Conservation (phyloP, 139 green algal genomes). For the Mychonastes homosphaera region DNA sequence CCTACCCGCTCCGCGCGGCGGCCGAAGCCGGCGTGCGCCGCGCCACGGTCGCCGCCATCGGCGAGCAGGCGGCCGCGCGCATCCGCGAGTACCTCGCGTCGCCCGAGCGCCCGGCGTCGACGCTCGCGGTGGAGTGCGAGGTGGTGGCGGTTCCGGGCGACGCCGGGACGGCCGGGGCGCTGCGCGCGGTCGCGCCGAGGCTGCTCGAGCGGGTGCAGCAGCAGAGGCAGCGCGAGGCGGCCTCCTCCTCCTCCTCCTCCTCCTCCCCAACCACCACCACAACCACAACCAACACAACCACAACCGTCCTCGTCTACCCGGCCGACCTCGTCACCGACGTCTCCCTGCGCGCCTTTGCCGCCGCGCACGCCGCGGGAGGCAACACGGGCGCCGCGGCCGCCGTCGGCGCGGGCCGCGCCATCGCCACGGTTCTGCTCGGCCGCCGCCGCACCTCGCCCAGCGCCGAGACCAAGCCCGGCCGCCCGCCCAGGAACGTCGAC, state of each 20-base stretch:
- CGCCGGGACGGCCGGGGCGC: slow-evolving; percentile 43
- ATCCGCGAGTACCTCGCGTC: slow-evolving; percentile 10
- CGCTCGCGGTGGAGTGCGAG: slow-evolving; percentile 17
- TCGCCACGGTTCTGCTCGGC: slow-evolving; percentile 52
- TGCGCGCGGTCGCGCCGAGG: slow-evolving; percentile 29
- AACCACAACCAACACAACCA: slow-evolving; percentile 22
- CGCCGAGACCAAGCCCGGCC: slow-evolving; percentile 65
- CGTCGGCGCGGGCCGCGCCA: slow-evolving; percentile 24
- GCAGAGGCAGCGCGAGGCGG: too few relatives aligned
- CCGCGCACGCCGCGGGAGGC: slow-evolving; percentile 32
- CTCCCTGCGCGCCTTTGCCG: slow-evolving; percentile 30
- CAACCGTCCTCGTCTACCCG: slow-evolving; percentile 46
- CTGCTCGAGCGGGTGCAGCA: background rate
- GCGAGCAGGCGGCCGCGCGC: slow-evolving; percentile 15
- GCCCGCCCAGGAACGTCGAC: slow-evolving; percentile 62
- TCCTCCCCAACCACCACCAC: too few relatives aligned
- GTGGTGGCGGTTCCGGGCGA: slow-evolving; percentile 52
- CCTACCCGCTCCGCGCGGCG: slow-evolving; percentile 53
- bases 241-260: too few relatives aligned
- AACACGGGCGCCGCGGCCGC: too few relatives aligned
- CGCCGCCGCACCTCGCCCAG: slow-evolving; percentile 34
- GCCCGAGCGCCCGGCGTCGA: slow-evolving; percentile 16
- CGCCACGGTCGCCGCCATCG: slow-evolving; percentile 46
- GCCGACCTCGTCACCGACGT: slow-evolving; percentile 59
- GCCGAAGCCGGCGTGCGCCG: slow-evolving; percentile 49